phyloP scores from a whole-genome alignment of 2,329 filamentous ascomycete genomes.

The Colletotrichum kahawae region DNA sequence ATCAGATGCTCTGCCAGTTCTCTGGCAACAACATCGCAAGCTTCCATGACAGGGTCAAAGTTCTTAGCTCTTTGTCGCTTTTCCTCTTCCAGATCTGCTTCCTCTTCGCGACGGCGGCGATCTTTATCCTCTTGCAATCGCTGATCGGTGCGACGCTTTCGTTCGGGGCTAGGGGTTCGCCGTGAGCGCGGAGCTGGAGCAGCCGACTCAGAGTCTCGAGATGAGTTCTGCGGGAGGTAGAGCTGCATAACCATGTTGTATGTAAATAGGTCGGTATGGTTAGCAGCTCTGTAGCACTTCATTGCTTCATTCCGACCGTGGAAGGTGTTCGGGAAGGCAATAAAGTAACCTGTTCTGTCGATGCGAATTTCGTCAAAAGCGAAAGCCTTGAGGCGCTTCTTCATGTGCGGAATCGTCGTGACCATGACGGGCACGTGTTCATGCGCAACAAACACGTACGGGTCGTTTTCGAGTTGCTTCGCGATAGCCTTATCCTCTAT shows the following conservation, averaged over 20 bases:
- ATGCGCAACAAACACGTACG: slow-evolving; percentile 90
- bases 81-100: slow-evolving; percentile 85
- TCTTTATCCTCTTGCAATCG: slow-evolving; percentile 70
- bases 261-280: slow-evolving; percentile 86
- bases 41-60: slow-evolving; percentile 88
- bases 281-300: slow-evolving; percentile 77
- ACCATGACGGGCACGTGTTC: slow-evolving; percentile 85
- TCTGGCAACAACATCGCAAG: slow-evolving; percentile 76
- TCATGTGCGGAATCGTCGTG: slow-evolving; percentile 87
- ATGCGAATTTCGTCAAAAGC: slow-evolving; percentile 81
- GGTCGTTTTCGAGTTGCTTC: slow-evolving; percentile 74
- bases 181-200: slow-evolving; percentile 28
- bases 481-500: slow-evolving; percentile 72
- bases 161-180: slow-evolving; percentile 41
- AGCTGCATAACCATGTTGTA: slow-evolving; percentile 92
- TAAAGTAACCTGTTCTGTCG: slow-evolving; percentile 87
- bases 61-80: slow-evolving; percentile 86
- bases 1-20: slow-evolving; percentile 89
- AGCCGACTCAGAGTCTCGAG: slow-evolving; percentile 7
- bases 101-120: slow-evolving; percentile 72
- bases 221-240: slow-evolving; percentile 39
- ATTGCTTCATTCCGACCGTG: slow-evolving; percentile 81
- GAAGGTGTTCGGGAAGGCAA: slow-evolving; percentile 83
- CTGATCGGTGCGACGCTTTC: slow-evolving; percentile 42
- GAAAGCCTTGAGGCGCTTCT: slow-evolving; percentile 85